Evolutionary conservation across 805 yeast genomes (phyloP).

Genomic region (Kodamaea sagamina): DNA sequence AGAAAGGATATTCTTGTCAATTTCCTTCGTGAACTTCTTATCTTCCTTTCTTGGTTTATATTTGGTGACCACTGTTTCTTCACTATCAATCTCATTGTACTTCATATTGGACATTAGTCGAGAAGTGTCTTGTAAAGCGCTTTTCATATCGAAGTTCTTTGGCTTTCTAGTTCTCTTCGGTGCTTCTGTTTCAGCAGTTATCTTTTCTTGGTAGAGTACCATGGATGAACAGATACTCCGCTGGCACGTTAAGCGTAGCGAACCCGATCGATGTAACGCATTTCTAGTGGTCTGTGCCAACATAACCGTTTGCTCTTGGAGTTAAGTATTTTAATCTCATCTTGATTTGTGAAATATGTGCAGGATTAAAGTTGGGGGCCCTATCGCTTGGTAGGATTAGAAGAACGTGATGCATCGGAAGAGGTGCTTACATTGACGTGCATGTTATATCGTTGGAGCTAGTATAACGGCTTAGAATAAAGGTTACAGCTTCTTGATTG

Average conservation of each 20-base stretch:
- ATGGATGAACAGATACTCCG: not conserved
- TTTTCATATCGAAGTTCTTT: conserved; percentile 15
- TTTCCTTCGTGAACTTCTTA: conserved; percentile 15
- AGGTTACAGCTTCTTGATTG: too few species aligned
- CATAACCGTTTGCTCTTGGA: too few species aligned
- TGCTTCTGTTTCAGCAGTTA: not conserved
- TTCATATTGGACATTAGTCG: conserved; percentile 12
- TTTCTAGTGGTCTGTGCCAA: too few species aligned
- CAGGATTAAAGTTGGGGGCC: not conserved
- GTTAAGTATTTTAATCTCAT: too few species aligned
- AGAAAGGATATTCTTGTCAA: conserved; percentile 15
- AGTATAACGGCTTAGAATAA: too few species aligned
- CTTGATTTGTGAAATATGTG: too few species aligned
- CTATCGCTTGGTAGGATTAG: not conserved
- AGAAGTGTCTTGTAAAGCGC: conserved; percentile 15
- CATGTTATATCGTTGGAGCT: too few species aligned
- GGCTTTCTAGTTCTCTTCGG: conserved; percentile 9
- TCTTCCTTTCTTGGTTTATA: conserved; percentile 13
- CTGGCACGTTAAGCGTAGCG: too few species aligned
- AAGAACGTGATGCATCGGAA: too few species aligned
- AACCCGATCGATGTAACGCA: too few species aligned
- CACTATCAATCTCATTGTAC: conserved; percentile 10
- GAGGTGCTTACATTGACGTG: too few species aligned
- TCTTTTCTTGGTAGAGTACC: not conserved
- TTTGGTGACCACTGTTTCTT: conserved; percentile 8